Evolutionary conservation across 192 early-diverging fungal species (phyloP).

Genomic region (Podila epigama): DNA sequence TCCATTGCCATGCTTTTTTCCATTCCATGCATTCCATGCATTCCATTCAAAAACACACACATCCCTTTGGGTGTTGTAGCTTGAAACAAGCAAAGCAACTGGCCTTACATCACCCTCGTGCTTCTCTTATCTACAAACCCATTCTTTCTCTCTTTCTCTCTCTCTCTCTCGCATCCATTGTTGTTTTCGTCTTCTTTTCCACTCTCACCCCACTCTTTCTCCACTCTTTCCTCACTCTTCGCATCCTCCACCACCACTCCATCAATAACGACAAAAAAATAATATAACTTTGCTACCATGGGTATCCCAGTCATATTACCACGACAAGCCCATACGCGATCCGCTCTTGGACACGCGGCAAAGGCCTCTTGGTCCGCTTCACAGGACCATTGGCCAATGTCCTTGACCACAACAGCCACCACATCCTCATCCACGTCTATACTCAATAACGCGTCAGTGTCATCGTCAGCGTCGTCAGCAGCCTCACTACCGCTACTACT

Average conservation of each 20-base stretch:
- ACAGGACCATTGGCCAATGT: neutral
- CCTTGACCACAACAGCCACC: neutral
- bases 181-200: neutral
- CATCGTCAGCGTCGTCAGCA: neutral
- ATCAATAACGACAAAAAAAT: too few relatives aligned
- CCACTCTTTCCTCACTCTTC: neutral
- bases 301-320: slow-evolving; percentile 34
- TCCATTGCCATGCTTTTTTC: too few relatives aligned
- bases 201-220: neutral
- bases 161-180: neutral
- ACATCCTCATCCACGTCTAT: neutral
- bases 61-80: too few relatives aligned
- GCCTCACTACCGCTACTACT: neutral
- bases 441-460: neutral
- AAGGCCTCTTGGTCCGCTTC: slow-evolving; percentile 29
- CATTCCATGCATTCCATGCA: too few relatives aligned
- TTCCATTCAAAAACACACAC: too few relatives aligned
- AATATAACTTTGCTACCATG: slow-evolving; percentile 20
- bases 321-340: slow-evolving; percentile 1
- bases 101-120: neutral
- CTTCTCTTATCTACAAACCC: neutral
- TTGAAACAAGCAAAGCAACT: too few relatives aligned
- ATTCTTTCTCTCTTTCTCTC: neutral
- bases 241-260: neutral
- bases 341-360: slow-evolving; percentile 16